These are phyloP conservation scores for Acer yangbiense DNA, from an alignment of 345 rosid genomes.

Conservation along the genomic window DNA sequence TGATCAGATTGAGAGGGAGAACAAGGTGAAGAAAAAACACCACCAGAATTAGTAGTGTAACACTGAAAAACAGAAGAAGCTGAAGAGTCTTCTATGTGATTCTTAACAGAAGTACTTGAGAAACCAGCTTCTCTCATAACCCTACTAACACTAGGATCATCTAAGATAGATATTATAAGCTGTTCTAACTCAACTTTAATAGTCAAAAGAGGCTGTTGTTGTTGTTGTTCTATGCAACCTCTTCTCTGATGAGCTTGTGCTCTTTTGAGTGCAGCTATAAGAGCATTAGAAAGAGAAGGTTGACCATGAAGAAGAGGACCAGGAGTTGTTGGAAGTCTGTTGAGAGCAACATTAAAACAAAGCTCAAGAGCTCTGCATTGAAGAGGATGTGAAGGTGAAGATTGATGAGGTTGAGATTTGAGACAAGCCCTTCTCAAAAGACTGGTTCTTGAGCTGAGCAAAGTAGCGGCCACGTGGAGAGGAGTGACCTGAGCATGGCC, in stretches of 20 bases:
- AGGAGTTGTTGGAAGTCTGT: slow-evolving; percentile 53
- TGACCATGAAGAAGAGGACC: slow-evolving; percentile 45
- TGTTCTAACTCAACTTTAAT: slow-evolving; percentile 78
- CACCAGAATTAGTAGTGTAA: slow-evolving; percentile 49
- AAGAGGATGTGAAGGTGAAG: slow-evolving; percentile 43
- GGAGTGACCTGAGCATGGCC: slow-evolving; percentile 98
- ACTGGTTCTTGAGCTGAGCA: slow-evolving; percentile 47
- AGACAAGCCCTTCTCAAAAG: slow-evolving; percentile 52
- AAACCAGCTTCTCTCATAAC: slow-evolving; percentile 96
- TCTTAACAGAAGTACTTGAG: slow-evolving; percentile 77
- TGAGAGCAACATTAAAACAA: slow-evolving; percentile 59
- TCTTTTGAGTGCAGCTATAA: slow-evolving; percentile 55
- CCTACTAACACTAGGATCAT: slow-evolving; percentile 88
- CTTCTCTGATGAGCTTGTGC: slow-evolving; percentile 59
- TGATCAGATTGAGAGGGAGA: slow-evolving; percentile 59
- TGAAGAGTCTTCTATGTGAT: slow-evolving; percentile 68
- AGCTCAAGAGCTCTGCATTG: slow-evolving; percentile 63
- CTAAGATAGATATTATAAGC: slow-evolving; percentile 67
- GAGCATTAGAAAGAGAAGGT: slow-evolving; percentile 55
- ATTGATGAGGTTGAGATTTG: slow-evolving; percentile 43
- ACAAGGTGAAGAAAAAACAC: slow-evolving; percentile 88
- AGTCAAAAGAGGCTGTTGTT: slow-evolving; percentile 53
- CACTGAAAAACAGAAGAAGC: slow-evolving; percentile 68
- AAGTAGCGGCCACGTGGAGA: slow-evolving; percentile 60
- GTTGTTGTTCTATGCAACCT: slow-evolving; percentile 52